Percentiles rank a stretch among this genome's conserved stretches.
These are phyloP conservation scores for grape (Vitis vinifera) DNA, from an alignment of 164 flowering plant species.

Conservation along the genomic window DNA sequence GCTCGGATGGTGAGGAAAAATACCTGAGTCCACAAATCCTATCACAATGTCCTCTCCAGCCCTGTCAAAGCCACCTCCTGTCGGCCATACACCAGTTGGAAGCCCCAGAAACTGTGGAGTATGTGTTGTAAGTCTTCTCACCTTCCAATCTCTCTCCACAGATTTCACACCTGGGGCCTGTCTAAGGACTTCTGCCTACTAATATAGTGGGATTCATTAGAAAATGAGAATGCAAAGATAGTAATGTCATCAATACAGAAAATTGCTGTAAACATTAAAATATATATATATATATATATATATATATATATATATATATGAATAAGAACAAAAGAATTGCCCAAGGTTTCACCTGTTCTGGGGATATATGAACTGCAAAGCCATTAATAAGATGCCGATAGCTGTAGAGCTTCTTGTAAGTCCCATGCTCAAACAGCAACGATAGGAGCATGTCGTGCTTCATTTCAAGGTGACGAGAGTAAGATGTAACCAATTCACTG, in stretches of 20 bases:
- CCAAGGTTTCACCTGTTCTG: slow-evolving; percentile 76
- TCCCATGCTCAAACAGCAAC: slow-evolving; percentile 67
- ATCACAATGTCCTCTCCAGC: slow-evolving; percentile 97
- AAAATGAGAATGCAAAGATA: slow-evolving; percentile 14
- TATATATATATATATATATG: no score
- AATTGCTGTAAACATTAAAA: not conserved
- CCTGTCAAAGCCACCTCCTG: slow-evolving; percentile 89
- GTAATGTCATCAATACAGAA: not conserved
- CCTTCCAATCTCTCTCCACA: slow-evolving; percentile 95
- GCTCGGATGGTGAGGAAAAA: slow-evolving; percentile 90
- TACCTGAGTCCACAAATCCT: slow-evolving; percentile 96
- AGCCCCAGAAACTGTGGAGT: slow-evolving; percentile 98
- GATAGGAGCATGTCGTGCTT: slow-evolving; percentile 94
- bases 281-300: no score
- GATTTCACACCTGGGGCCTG: slow-evolving; percentile 79
- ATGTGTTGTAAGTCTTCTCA: slow-evolving; percentile 86
- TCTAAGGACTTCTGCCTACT: slow-evolving; percentile 85
- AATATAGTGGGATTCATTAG: slow-evolving; percentile 26
- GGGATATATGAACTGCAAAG: slow-evolving; percentile 78
- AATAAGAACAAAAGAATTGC: slow-evolving; percentile 1
- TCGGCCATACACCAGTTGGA: slow-evolving; percentile 99
- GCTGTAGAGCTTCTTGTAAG: slow-evolving; percentile 89
- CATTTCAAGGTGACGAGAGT: slow-evolving; percentile 78
- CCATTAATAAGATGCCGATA: slow-evolving; percentile 93
- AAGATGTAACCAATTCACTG: slow-evolving; percentile 78